Conservation (phyloP, 345 rosid species). For the Pugionium dolabratum region DNA sequence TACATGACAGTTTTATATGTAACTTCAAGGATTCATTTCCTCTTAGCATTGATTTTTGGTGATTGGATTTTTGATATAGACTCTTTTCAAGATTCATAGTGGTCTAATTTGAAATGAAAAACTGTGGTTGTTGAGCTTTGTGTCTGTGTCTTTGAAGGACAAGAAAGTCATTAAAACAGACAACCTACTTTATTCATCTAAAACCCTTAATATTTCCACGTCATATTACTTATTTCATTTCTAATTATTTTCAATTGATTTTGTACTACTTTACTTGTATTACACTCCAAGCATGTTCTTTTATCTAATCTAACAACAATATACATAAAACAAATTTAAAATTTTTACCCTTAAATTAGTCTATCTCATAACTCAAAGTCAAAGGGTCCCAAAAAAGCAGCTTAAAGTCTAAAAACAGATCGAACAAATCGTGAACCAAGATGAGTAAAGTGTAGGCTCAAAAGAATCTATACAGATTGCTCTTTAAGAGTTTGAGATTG, state of each 20-base stretch:
- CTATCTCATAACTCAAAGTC: slow-evolving; percentile 31
- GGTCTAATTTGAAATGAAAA: neutral
- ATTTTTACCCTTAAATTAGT: neutral
- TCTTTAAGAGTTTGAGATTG: neutral
- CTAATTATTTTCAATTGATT: slow-evolving; percentile 19
- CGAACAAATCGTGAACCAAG: slow-evolving; percentile 19
- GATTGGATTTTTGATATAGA: too few relatives aligned
- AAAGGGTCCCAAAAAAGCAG: slow-evolving; percentile 28
- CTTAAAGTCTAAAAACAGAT: slow-evolving; percentile 28
- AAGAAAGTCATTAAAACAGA: slow-evolving; percentile 39
- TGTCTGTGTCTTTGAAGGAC: slow-evolving; percentile 23
- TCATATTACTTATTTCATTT: slow-evolving; percentile 2
- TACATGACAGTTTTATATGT: too few relatives aligned
- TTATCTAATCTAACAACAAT: slow-evolving; percentile 21
- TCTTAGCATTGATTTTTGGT: too few relatives aligned
- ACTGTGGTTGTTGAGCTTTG: slow-evolving; percentile 24
- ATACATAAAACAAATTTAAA: too few relatives aligned
- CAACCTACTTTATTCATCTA: slow-evolving; percentile 36
- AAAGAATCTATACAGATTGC: slow-evolving; percentile 18
- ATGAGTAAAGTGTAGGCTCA: slow-evolving; percentile 22
- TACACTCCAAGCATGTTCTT: slow-evolving; percentile 59
- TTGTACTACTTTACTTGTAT: slow-evolving; percentile 53
- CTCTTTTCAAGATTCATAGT: too few relatives aligned
- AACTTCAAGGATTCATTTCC: too few relatives aligned
- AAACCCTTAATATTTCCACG: slow-evolving; percentile 39